A percentile compares a stretch with the other conserved stretches of the same genome.
These are phyloP conservation scores for Heterobasidion annosum DNA, from an alignment of 1,284 basidiomycete genomes.

Conservation along the genomic window DNA sequence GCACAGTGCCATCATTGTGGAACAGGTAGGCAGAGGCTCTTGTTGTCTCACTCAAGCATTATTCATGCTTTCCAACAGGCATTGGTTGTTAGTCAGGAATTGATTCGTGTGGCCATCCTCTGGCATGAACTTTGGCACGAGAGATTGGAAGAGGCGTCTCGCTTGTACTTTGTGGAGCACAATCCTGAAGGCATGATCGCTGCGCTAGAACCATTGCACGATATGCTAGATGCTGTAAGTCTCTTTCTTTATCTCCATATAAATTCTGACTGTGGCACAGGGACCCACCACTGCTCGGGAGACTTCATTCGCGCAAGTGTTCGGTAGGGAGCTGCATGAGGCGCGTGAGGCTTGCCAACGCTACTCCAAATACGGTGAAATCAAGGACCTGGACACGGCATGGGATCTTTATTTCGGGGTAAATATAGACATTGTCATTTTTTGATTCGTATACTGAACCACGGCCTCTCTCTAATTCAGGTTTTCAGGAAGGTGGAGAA, in stretches of 20 bases:
- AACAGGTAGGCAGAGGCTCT: conserved; percentile 50
- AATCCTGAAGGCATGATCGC: conserved; percentile 99
- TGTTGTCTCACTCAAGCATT: not conserved
- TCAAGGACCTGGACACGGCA: conserved; percentile 91
- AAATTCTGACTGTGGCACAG: conserved; percentile 25
- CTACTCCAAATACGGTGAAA: conserved; percentile 84
- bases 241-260: not conserved
- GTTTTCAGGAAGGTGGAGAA: conserved; percentile 97
- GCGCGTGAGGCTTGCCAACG: conserved; percentile 90
- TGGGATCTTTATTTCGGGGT: conserved; percentile 98
- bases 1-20: conserved; percentile 84
- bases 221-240: conserved; percentile 82
- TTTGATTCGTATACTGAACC: not conserved
- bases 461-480: conserved; percentile 24
- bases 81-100: conserved; percentile 84
- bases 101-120: conserved; percentile 95
- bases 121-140: conserved; percentile 99
- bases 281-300: conserved; percentile 93
- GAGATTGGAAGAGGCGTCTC: conserved; percentile 95
- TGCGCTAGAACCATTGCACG: conserved; percentile 89
- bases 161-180: conserved; percentile 96
- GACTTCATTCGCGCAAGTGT: conserved; percentile 92
- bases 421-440: conserved; percentile 13
- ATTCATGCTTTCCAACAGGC: conserved; percentile 43
- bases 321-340: conserved; percentile 89